phyloP scores from a whole-genome alignment of 805 yeast genomes.

The Cyberlindnera euphorbiiphila region DNA sequence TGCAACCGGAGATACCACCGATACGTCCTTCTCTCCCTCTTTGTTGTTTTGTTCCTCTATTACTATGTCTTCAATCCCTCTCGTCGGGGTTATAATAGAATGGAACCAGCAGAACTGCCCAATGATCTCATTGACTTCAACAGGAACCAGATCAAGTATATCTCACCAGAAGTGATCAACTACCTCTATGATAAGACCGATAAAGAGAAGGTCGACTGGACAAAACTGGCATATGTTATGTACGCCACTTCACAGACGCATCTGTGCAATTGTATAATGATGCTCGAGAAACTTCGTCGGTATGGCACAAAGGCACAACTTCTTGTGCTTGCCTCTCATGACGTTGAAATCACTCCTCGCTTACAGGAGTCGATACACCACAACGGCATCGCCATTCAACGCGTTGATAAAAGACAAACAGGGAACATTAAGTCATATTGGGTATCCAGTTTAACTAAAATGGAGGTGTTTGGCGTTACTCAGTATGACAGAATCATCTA shows the following conservation, averaged over 20 bases:
- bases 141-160: conserved; percentile 19
- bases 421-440: conserved; percentile 29
- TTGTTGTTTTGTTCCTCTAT: not conserved
- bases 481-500: conserved; percentile 51
- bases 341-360: not conserved
- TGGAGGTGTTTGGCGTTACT: conserved; percentile 45
- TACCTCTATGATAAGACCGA: conserved; percentile 17
- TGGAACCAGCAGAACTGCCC: not conserved
- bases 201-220: conserved; percentile 34
- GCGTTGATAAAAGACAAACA: conserved; percentile 1
- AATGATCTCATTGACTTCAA: conserved; percentile 15
- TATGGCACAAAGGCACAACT: conserved; percentile 41
- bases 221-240: conserved; percentile 50
- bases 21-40: too few species aligned
- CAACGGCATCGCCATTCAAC: conserved; percentile 12
- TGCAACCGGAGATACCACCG: too few species aligned
- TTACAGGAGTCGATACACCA: conserved; percentile 24
- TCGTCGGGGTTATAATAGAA: too few species aligned
- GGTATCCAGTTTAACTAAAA: conserved; percentile 51
- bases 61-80: too few species aligned
- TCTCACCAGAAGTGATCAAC: conserved; percentile 21
- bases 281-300: conserved; percentile 37
- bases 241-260: conserved; percentile 54
- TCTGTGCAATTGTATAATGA: conserved; percentile 47
- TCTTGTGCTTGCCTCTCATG: conserved; percentile 36